Evolutionary conservation across 139 green algal genomes (phyloP), one percentile per base, ranked within the genome.

Genomic region (Pleodorina starrii): DNA sequence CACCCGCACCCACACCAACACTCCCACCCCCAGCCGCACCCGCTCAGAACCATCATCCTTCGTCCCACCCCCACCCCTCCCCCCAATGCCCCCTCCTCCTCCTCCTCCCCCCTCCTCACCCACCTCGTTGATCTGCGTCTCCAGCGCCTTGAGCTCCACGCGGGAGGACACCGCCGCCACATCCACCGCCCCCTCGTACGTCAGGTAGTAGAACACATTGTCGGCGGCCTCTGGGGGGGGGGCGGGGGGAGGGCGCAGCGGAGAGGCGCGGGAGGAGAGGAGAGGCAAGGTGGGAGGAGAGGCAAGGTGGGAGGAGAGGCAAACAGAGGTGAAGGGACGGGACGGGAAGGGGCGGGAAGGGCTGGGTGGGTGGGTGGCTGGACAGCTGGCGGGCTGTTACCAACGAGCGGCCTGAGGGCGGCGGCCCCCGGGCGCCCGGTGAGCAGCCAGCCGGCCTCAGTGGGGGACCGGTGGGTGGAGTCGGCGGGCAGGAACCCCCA

Each of bases 161-260:
- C 87, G 91, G 82, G 96, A 93, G 3, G 74, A 84, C 50, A 97
- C 92, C 54, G 90, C 77, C 21, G 93, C 77, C 3, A 96, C 88
- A 59, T 97, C 93, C 25, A 97, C 93, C 16, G 93, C 93, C 2
- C 94, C 95, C 79, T 98, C 97, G 90, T 99, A 99, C 12, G 97
- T 99, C 16, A 98, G 92, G 87, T 97, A 91, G 78, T 96, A 95
- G 89, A 99, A 99, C 83, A 98, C 78, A 90, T 98, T 98, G 93
- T 97, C 93, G 0, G 96, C 94, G 43, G 95, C 94, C 63, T 97
- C 92, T 50, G 97, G 27, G 36, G 3, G 32, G 57, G 23, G 35
- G 72, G 9, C 75, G 23, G 51, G 54, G 19, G 48, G 25, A 73
- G 21, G 40, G 57, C 19, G 23, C 12, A 17, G 57, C 57, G 57